Evolutionary conservation across 768 basidiomycete genomes (phyloP).

Genomic region (Psilocybe subaeruginosa): DNA sequence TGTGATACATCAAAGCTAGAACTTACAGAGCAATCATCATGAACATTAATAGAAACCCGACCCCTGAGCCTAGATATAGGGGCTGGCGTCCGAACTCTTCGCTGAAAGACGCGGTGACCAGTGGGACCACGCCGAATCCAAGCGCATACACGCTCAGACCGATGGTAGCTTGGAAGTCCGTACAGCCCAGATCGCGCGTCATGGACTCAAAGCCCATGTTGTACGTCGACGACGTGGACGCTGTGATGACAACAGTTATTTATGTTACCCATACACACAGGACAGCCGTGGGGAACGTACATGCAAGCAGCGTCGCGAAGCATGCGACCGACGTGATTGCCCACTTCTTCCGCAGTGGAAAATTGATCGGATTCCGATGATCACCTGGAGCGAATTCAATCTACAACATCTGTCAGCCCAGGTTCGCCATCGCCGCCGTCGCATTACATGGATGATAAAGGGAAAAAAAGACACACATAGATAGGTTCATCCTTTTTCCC

Average conservation of each 20-base stretch:
- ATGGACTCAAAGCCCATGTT: slow-evolving; percentile 61
- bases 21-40: slow-evolving; percentile 49
- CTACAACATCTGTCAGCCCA: slow-evolving; percentile 11
- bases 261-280: slow-evolving; percentile 5
- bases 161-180: slow-evolving; percentile 46
- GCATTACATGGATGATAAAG: slow-evolving; percentile 1
- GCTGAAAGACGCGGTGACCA: slow-evolving; percentile 70
- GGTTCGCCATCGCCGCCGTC: neutral
- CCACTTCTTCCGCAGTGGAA: slow-evolving; percentile 44
- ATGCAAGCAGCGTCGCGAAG: slow-evolving; percentile 48
- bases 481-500: slow-evolving; percentile 20
- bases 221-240: slow-evolving; percentile 54
- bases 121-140: slow-evolving; percentile 66
- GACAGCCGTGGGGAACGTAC: slow-evolving; percentile 33
- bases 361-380: slow-evolving; percentile 39
- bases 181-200: slow-evolving; percentile 51
- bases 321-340: slow-evolving; percentile 49
- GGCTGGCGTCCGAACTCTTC: slow-evolving; percentile 77
- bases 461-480: slow-evolving; percentile 20
- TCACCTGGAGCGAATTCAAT: slow-evolving; percentile 29
- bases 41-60: slow-evolving; percentile 57
- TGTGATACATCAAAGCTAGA: neutral
- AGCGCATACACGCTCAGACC: slow-evolving; percentile 58
- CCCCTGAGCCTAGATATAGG: slow-evolving; percentile 53
- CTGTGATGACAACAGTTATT: slow-evolving; percentile 30